A percentile compares a stretch with the other conserved stretches of the same genome.
phyloP scores from a whole-genome alignment of 192 early-diverging fungal genomes.

The Backusella psychrophila region DNA sequence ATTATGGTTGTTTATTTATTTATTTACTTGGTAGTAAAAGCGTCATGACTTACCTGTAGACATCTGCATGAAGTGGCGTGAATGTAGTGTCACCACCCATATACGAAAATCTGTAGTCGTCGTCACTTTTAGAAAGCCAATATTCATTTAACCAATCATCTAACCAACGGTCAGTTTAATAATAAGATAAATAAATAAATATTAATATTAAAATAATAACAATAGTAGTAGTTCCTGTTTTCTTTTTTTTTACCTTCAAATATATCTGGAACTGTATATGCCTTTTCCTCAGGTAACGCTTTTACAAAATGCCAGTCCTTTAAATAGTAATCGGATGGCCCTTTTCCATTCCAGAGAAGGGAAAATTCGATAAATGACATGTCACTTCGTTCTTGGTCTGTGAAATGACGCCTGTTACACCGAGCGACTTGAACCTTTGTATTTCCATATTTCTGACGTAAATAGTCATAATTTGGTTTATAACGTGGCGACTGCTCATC shows the following conservation, averaged over 20 bases:
- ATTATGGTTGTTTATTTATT: neutral
- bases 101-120: conserved; percentile 75
- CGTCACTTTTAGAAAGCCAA: conserved; percentile 50
- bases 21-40: neutral
- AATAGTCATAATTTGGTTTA: conserved; percentile 42
- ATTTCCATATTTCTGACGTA: conserved; percentile 39
- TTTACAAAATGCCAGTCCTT: conserved; percentile 74
- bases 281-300: conserved; percentile 36
- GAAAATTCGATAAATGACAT: conserved; percentile 60
- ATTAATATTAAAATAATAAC: neutral
- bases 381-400: conserved; percentile 56
- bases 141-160: conserved; percentile 76
- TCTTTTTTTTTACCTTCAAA: conserved; percentile 38
- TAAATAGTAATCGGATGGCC: conserved; percentile 41
- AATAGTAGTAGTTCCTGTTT: neutral
- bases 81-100: conserved; percentile 69
- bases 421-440: conserved; percentile 58
- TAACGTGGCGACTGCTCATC: neutral
- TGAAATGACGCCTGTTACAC: conserved; percentile 55
- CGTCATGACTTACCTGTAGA: conserved; percentile 48
- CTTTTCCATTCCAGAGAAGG: conserved; percentile 43
- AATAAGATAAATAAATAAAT: neutral
- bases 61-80: conserved; percentile 76
- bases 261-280: conserved; percentile 45
- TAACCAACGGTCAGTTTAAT: conserved; percentile 14